Conservation (phyloP, 805 yeast genomes). For the Ogataea methylovora region DNA sequence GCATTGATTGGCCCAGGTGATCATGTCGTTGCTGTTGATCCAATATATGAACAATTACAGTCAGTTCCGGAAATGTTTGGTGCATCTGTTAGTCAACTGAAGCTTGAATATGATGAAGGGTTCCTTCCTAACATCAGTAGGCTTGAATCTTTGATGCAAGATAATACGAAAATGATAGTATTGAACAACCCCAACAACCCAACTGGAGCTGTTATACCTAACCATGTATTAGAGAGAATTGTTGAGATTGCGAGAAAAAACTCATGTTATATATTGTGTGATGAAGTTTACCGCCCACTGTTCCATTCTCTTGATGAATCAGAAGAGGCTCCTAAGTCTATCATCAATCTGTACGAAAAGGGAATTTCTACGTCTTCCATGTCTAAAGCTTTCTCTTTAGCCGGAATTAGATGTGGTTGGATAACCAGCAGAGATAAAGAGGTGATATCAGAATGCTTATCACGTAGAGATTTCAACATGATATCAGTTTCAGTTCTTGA, state of each 20-base stretch:
- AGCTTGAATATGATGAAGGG: constrained; percentile 24
- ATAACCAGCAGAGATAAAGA: constrained; percentile 28
- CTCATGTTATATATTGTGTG: constrained; percentile 33
- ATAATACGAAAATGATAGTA: constrained; percentile 35
- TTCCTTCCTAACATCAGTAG: constrained; percentile 30
- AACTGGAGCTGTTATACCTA: constrained; percentile 34
- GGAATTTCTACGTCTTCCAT: constrained; percentile 41
- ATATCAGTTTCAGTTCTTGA: constrained; percentile 42
- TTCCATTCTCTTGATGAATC: constrained; percentile 30
- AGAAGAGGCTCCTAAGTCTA: constrained; percentile 26
- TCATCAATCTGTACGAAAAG: constrained; percentile 32
- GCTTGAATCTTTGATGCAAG: constrained; percentile 23
- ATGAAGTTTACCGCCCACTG: constrained; percentile 49
- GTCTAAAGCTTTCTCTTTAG: constrained; percentile 48
- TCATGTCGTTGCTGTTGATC: constrained; percentile 40
- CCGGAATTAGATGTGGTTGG: constrained; percentile 52
- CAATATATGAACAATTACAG: constrained; percentile 42
- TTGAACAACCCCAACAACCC: constrained; percentile 45
- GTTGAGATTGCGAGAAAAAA: constrained; percentile 28
- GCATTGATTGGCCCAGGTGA: constrained; percentile 36
- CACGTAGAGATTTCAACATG: constrained; percentile 42
- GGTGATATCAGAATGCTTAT: constrained; percentile 25
- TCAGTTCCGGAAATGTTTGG: constrained; percentile 43
- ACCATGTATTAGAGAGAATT: constrained; percentile 25
- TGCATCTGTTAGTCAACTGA: constrained; percentile 29